Evolutionary conservation across 2,329 filamentous ascomycete genomes (phyloP).

Genomic region (Cytospora paraplurivora): DNA sequence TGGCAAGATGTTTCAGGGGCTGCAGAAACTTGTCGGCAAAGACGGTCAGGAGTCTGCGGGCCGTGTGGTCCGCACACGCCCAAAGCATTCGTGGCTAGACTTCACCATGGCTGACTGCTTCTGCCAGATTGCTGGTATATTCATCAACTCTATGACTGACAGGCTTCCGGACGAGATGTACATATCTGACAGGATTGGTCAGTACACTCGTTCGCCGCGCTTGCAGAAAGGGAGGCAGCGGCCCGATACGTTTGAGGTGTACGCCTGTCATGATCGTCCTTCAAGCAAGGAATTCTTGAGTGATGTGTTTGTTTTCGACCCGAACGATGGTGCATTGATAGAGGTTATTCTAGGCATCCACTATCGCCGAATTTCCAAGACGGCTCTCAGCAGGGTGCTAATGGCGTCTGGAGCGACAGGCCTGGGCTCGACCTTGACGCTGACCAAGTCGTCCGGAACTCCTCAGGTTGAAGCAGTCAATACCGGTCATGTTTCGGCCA

Average conservation of each 20-base stretch:
- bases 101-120: constrained; percentile 36
- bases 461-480: too few relatives aligned
- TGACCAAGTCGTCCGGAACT: too few relatives aligned
- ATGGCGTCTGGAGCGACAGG: constrained; percentile 24
- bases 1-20: constrained; percentile 35
- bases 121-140: constrained; percentile 42
- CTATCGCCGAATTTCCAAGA: constrained; percentile 36
- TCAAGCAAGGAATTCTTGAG: constrained; percentile 36
- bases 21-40: constrained; percentile 36
- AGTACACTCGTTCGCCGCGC: constrained; percentile 39
- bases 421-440: background rate
- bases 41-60: constrained; percentile 38
- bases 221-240: constrained; percentile 10
- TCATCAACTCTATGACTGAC: constrained; percentile 40
- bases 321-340: constrained; percentile 32
- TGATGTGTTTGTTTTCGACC: constrained; percentile 42
- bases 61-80: constrained; percentile 25
- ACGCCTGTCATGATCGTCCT: constrained; percentile 33
- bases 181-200: constrained; percentile 38
- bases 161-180: constrained; percentile 35
- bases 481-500: background rate
- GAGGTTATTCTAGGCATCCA: constrained; percentile 40
- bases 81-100: constrained; percentile 33
- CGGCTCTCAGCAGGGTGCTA: constrained; percentile 37
- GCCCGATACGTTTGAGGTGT: constrained; percentile 34